Conservation (phyloP, 2,329 filamentous ascomycete genomes). For the Metarhizium humberi region DNA sequence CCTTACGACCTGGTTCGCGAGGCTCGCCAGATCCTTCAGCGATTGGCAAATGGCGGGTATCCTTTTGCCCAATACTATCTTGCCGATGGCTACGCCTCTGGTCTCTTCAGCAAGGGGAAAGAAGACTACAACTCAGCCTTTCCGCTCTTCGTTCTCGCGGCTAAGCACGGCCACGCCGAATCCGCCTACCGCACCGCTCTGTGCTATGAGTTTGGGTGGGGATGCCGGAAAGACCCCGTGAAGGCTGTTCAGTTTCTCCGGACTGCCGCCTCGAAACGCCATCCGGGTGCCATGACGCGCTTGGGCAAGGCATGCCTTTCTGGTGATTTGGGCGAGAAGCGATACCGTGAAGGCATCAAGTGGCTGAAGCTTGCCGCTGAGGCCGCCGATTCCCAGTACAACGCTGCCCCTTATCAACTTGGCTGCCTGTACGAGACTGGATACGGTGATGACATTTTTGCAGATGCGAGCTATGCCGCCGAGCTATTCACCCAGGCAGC, state of each 20-base stretch:
- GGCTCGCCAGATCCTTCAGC: constrained; percentile 81
- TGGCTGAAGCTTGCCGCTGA: constrained; percentile 94
- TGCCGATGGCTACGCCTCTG: constrained; percentile 86
- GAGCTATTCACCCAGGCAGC: constrained; percentile 92
- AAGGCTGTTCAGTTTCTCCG: constrained; percentile 94
- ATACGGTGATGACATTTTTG: constrained; percentile 91
- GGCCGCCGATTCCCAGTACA: constrained; percentile 84
- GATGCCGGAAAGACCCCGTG: constrained; percentile 76
- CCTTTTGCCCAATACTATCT: constrained; percentile 98
- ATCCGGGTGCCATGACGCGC: constrained; percentile 89
- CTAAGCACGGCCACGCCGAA: constrained; percentile 95
- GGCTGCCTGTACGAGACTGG: constrained; percentile 82
- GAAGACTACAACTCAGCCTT: constrained; percentile 88
- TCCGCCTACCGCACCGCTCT: constrained; percentile 87
- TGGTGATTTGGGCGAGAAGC: constrained; percentile 78
- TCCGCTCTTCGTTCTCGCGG: constrained; percentile 82
- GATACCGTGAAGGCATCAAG: constrained; percentile 85
- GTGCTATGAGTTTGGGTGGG: constrained; percentile 98
- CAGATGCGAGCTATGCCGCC: constrained; percentile 81
- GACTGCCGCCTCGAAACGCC: constrained; percentile 82
- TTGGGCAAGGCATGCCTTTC: constrained; percentile 84
- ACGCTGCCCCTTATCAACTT: constrained; percentile 83
- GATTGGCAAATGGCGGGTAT: constrained; percentile 77
- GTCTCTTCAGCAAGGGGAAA: constrained; percentile 90
- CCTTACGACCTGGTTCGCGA: constrained; percentile 69